Base-by-base conservation (phyloP, 306 rosid species). In the Abrus precatorius region DNA sequence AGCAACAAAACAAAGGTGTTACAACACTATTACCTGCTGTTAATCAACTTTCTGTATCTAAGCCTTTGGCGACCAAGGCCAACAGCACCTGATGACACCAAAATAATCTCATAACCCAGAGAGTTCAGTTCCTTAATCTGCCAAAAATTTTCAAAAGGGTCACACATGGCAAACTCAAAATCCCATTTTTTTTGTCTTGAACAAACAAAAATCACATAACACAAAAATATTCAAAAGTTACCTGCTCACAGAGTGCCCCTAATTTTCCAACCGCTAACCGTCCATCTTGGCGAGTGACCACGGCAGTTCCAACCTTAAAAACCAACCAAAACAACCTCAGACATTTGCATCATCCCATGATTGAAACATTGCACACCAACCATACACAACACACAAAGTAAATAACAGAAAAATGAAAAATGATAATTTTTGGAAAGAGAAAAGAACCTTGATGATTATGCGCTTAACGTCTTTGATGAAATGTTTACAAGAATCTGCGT, bases 41-140 rank as follows among this genome's bases (percentile, higher is more conserved):
- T 89, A 72, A 96, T 48, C 60, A 96, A 84, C 84, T 85, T 90
- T 86, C 99, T 84, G 77, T 86, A 92, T 85, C 88, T 84, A 12
- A 96, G 99, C 88, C 94, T 88, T 79, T 96, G 99, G 77, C 99
- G 97, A 81, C 99, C 99, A 44, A 96, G 92, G 40, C 99, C 99
- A 77, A 93, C 99, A 81, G 99, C 99, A 61, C 99, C 99, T 0
- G 98, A 96, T 9, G 99, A 92, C 87, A 96, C 99, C 90, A 96
- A 78, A 86, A 96, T 90, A 78, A 96, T 77, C 87, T 96, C 99
- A 55, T 82, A 92, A 34, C 97, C 99, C 67, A 82, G 90, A 80
- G 87, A 77, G 80, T 83, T 93, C 75, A 96, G 81, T 72, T 93
- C 94, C 93, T 93, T 93, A 47, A 93, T 85, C 99, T 96, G 92